Conservation (phyloP, 1,139 yeast species). For the Candida pseudoviswanathii region DNA sequence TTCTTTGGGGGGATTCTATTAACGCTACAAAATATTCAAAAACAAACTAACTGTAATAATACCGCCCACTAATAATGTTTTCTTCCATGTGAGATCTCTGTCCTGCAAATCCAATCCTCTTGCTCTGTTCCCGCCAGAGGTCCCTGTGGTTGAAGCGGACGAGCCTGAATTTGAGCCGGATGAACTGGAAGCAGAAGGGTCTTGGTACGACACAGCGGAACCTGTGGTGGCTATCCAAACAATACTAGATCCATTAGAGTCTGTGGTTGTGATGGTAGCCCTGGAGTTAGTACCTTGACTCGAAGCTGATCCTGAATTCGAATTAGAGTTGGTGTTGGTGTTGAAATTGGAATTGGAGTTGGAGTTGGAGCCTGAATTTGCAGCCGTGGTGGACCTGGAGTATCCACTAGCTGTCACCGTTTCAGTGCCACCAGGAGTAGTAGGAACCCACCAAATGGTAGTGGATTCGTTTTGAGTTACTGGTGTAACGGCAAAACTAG, state of each 20-base stretch:
- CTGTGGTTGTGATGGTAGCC: background rate
- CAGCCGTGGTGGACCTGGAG: too few species aligned
- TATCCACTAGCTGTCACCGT: conserved; percentile 15
- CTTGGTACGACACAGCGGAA: background rate
- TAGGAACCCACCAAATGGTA: conserved; percentile 19
- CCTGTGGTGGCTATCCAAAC: conserved; percentile 26
- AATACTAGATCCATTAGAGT: conserved; percentile 25
- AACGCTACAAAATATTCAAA: conserved; percentile 20
- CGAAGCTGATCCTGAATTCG: background rate
- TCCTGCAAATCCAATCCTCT: conserved; percentile 8
- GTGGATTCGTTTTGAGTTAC: conserved; percentile 9
- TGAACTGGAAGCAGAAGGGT: background rate
- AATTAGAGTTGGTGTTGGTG: background rate
- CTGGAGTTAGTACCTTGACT: background rate
- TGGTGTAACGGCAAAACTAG: conserved; percentile 4
- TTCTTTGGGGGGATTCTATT: background rate
- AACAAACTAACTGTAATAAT: conserved; percentile 21
- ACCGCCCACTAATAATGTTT: conserved; percentile 20
- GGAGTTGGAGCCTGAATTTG: background rate
- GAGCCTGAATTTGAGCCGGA: background rate
- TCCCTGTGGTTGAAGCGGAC: conserved; percentile 4
- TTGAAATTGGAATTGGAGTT: background rate
- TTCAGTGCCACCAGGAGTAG: conserved; percentile 1
- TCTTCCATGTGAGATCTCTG: conserved; percentile 22
- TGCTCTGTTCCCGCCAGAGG: conserved; percentile 16